Evolutionary conservation across 768 basidiomycete genomes (phyloP).

Genomic region (Pleurotus citrinopileatus): DNA sequence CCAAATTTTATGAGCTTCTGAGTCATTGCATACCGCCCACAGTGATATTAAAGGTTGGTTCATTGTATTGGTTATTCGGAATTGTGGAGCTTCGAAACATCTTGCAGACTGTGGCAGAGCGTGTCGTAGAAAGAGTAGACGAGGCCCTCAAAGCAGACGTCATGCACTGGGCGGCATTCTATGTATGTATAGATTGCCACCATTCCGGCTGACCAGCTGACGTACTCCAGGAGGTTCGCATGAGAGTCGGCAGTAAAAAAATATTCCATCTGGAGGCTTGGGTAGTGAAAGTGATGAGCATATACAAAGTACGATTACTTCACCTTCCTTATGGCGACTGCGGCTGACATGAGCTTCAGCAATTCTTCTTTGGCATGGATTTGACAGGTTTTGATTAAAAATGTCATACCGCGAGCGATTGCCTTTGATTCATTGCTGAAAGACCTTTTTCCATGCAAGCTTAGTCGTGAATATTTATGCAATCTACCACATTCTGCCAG

Average conservation of each 20-base stretch:
- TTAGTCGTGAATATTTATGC: too few relatives aligned
- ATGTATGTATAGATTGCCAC: slow-evolving; percentile 49
- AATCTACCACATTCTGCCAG: too few relatives aligned
- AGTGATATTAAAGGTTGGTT: slow-evolving; percentile 79
- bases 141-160: slow-evolving; percentile 89
- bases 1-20: slow-evolving; percentile 91
- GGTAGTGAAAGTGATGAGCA: slow-evolving; percentile 93
- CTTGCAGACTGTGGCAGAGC: slow-evolving; percentile 83
- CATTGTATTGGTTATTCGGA: neutral
- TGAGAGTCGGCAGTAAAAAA: slow-evolving; percentile 84
- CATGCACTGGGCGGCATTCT: slow-evolving; percentile 98
- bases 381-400: slow-evolving; percentile 54
- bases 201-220: neutral
- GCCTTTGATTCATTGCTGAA: slow-evolving; percentile 1
- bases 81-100: slow-evolving; percentile 4
- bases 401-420: neutral
- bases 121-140: slow-evolving; percentile 84
- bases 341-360: slow-evolving; percentile 29
- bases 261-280: slow-evolving; percentile 98
- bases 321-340: neutral
- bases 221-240: slow-evolving; percentile 76
- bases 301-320: slow-evolving; percentile 64
- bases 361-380: slow-evolving; percentile 62
- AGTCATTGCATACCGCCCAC: slow-evolving; percentile 97
- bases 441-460: neutral